Conservation (phyloP, 2,329 filamentous ascomycete species). For the Trichoderma breve region DNA sequence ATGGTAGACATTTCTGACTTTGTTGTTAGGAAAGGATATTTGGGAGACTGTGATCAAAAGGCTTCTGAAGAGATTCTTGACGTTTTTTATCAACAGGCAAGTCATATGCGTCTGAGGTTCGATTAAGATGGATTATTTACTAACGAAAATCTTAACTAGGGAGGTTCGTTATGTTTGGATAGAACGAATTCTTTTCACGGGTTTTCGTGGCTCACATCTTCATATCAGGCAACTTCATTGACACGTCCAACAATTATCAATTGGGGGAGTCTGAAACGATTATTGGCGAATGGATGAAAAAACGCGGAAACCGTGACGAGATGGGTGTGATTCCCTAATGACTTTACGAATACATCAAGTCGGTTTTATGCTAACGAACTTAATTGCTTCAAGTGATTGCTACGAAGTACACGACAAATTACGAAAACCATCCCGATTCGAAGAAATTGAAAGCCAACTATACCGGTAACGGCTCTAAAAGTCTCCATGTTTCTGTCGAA, state of each 20-base stretch:
- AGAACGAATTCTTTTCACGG: no score
- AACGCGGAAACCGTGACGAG: constrained; percentile 60
- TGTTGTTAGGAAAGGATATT: constrained; percentile 44
- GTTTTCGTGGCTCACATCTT: background rate
- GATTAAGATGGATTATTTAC: background rate
- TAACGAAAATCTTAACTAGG: constrained; percentile 20
- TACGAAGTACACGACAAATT: constrained; percentile 62
- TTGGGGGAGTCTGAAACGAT: constrained; percentile 60
- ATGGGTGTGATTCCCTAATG: constrained; percentile 45
- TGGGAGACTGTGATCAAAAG: constrained; percentile 65
- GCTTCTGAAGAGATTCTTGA: constrained; percentile 64
- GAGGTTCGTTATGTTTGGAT: background rate
- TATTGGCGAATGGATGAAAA: constrained; percentile 70
- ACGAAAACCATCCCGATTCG: constrained; percentile 36
- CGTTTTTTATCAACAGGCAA: constrained; percentile 58
- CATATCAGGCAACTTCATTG: constrained; percentile 65
- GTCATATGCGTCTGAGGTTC: background rate
- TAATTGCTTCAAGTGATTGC: constrained; percentile 53
- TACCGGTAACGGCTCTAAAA: constrained; percentile 62
- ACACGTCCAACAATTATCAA: constrained; percentile 69
- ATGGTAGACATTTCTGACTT: background rate
- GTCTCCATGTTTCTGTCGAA: constrained; percentile 53
- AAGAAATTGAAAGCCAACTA: constrained; percentile 50
- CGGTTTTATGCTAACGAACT: background rate
- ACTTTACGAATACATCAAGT: background rate